phyloP scores from a whole-genome alignment of 2,329 filamentous ascomycete species.

The Tolypocladium inflatum region DNA sequence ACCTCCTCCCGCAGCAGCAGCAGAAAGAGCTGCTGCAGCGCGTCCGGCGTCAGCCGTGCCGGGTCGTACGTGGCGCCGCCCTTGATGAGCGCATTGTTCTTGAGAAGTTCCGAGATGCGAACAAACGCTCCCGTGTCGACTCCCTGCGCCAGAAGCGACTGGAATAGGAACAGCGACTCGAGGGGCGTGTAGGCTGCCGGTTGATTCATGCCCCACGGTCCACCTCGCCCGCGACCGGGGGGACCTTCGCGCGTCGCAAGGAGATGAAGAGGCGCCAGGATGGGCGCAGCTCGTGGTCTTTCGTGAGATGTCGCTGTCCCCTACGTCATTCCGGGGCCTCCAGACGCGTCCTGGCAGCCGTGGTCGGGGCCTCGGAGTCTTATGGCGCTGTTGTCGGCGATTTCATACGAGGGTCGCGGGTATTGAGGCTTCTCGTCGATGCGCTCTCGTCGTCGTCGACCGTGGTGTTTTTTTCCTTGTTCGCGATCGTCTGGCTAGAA shows the following conservation, averaged over 20 bases:
- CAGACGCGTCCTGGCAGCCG: constrained; percentile 22
- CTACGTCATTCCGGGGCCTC: constrained; percentile 16
- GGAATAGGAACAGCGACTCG: constrained; percentile 79
- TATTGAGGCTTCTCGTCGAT: constrained; percentile 12
- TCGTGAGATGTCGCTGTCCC: not conserved
- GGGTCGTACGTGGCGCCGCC: constrained; percentile 63
- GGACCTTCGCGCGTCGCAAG: constrained; percentile 41
- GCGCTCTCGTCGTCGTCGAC: constrained; percentile 7
- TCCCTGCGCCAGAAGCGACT: constrained; percentile 62
- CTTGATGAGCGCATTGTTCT: constrained; percentile 62
- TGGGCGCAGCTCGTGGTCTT: constrained; percentile 11
- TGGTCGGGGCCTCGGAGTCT: constrained; percentile 17
- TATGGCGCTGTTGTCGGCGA: constrained; percentile 12
- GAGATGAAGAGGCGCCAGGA: constrained; percentile 47
- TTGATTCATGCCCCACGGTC: constrained; percentile 46
- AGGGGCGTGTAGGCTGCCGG: constrained; percentile 66
- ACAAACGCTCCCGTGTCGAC: constrained; percentile 56
- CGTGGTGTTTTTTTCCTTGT: constrained; percentile 13
- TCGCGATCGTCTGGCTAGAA: constrained; percentile 15
- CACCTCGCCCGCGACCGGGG: constrained; percentile 48
- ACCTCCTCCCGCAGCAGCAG: constrained; percentile 67
- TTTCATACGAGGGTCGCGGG: constrained; percentile 18
- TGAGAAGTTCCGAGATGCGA: constrained; percentile 65
- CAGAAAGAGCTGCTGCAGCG: constrained; percentile 71
- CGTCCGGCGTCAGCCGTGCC: constrained; percentile 63